phyloP scores from a whole-genome alignment of 257 asterid species.

The Solanum chiquidenum region DNA sequence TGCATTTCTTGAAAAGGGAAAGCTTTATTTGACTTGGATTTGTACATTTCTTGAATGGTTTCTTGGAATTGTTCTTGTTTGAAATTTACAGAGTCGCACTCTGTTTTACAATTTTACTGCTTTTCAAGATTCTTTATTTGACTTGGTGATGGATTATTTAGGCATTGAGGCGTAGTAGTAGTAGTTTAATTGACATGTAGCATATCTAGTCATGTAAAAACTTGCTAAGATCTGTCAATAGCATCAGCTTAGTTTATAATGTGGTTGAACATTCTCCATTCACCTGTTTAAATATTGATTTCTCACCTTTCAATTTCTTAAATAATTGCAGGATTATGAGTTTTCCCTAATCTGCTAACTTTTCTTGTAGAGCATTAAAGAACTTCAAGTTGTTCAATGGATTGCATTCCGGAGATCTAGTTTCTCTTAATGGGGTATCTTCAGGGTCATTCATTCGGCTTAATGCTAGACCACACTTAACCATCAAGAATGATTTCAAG shows the following conservation, averaged over 20 bases:
- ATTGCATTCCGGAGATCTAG: conserved; percentile 22
- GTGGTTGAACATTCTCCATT: background rate
- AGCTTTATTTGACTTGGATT: background rate
- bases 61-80: background rate
- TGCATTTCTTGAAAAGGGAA: background rate
- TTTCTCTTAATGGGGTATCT: conserved; percentile 22
- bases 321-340: background rate
- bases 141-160: background rate
- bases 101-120: background rate
- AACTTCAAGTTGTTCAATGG: conserved; percentile 44
- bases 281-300: background rate
- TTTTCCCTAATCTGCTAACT: background rate
- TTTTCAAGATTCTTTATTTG: background rate
- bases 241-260: background rate
- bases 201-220: background rate
- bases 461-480: conserved; percentile 26
- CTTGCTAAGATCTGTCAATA: background rate
- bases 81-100: background rate
- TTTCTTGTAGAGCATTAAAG: conserved; percentile 16
- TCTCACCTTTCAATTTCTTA: background rate
- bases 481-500: conserved; percentile 26
- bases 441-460: conserved; percentile 26
- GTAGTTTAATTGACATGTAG: background rate
- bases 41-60: background rate
- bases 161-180: background rate